Conservation (phyloP, 176 grass and related monocot genomes). For the Typha latifolia region DNA sequence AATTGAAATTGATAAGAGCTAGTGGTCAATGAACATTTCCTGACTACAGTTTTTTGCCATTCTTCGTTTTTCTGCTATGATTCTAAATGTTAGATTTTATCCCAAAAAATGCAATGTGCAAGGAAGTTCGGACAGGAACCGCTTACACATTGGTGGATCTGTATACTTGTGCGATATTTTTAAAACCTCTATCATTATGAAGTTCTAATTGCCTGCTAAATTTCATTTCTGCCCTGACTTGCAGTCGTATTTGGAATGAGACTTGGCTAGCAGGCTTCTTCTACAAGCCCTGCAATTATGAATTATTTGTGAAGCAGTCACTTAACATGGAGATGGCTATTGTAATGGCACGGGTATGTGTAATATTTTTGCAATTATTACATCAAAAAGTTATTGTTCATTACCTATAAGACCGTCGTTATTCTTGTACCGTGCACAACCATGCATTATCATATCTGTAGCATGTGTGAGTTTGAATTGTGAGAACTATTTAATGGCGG, state of each 20-base stretch:
- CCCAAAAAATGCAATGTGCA: no score
- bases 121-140: no score
- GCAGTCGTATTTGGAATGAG: slow-evolving; percentile 84
- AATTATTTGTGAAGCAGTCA: slow-evolving; percentile 96
- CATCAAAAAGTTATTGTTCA: neutral
- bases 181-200: neutral
- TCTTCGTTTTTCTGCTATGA: no score
- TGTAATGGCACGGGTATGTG: slow-evolving; percentile 69
- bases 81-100: no score
- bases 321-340: slow-evolving; percentile 99
- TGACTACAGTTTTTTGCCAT: no score
- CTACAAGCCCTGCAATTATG: slow-evolving; percentile 98
- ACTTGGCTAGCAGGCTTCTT: slow-evolving; percentile 86
- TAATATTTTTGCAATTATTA: neutral
- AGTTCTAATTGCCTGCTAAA: neutral
- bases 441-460: no score
- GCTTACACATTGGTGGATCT: neutral
- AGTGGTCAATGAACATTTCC: no score
- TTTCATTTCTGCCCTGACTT: neutral
- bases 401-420: neutral
- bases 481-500: no score
- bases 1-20: no score
- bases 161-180: neutral
- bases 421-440: no score
- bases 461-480: no score